Evolutionary conservation across 2,329 filamentous ascomycete genomes (phyloP).

Genomic region (Apiospora koreana): DNA sequence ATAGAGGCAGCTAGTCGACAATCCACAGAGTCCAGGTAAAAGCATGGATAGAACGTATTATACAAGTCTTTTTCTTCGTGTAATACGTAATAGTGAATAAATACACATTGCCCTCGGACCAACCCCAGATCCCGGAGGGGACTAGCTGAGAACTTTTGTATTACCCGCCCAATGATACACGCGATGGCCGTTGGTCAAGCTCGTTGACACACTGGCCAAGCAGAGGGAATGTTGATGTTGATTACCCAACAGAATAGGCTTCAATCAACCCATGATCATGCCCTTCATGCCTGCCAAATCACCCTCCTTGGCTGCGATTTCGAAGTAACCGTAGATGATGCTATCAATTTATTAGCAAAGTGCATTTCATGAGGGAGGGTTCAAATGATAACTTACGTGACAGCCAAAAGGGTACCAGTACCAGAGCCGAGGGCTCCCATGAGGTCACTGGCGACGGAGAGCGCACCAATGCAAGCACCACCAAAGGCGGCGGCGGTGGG

Average conservation of each 20-base stretch:
- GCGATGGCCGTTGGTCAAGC: slow-evolving; percentile 8
- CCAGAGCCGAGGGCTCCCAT: slow-evolving; percentile 94
- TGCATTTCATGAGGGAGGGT: background rate
- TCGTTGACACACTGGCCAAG: slow-evolving; percentile 9
- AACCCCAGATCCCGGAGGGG: background rate
- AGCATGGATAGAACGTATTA: background rate
- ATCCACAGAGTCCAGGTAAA: background rate
- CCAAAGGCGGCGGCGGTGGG: slow-evolving; percentile 97
- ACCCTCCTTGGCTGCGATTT: slow-evolving; percentile 98
- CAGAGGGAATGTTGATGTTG: background rate
- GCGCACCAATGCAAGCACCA: slow-evolving; percentile 96
- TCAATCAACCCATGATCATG: slow-evolving; percentile 69
- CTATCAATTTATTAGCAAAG: slow-evolving; percentile 46
- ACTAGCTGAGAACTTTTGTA: slow-evolving; percentile 9
- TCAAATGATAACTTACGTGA: slow-evolving; percentile 74
- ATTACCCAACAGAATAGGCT: background rate
- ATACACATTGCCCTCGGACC: slow-evolving; percentile 7
- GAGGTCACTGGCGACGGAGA: slow-evolving; percentile 93
- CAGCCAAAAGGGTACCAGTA: slow-evolving; percentile 95
- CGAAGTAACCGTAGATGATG: slow-evolving; percentile 99
- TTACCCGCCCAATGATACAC: slow-evolving; percentile 11
- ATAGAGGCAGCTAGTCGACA: too few relatives aligned
- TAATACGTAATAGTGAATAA: slow-evolving; percentile 11
- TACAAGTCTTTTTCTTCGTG: slow-evolving; percentile 13
- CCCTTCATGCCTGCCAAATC: slow-evolving; percentile 83